Evolutionary conservation across 73 alveolate species (phyloP).

Genomic region (Paramecium octaurelia): DNA sequence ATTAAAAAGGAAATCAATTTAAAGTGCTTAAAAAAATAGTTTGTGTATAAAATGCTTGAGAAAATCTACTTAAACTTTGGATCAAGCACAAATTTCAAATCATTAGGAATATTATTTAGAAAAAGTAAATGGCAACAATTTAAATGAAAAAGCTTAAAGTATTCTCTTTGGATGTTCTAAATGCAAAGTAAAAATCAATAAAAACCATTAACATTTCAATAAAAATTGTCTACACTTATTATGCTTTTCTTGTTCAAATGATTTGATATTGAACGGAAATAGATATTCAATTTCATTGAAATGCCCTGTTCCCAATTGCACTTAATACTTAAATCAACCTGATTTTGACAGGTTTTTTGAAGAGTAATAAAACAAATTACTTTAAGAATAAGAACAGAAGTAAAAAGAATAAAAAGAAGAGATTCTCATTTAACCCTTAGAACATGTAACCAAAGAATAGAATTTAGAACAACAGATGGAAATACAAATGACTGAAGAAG

Average conservation of each 20-base stretch:
- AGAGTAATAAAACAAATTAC: background rate
- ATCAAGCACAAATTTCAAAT: no score
- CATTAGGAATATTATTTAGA: no score
- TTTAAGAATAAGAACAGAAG: background rate
- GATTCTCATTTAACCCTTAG: background rate
- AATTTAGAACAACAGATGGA: background rate
- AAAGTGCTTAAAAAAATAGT: no score
- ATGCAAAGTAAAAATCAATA: background rate
- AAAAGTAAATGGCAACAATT: no score
- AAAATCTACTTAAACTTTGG: no score
- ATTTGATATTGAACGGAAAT: background rate
- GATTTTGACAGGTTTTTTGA: background rate
- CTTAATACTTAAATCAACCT: background rate
- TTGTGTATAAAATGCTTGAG: no score
- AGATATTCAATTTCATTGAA: rapidly evolving
- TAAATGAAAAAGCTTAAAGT: no score
- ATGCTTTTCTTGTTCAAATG: background rate
- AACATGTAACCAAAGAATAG: no score
- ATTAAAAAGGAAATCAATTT: no score
- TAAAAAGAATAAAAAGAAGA: background rate
- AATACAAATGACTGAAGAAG: background rate
- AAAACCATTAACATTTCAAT: background rate
- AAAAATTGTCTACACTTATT: background rate
- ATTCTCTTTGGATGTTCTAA: background rate
- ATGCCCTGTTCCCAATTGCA: background rate